Base-by-base conservation (phyloP, 2,329 filamentous ascomycete genomes). In the Seiridium cupressi region DNA sequence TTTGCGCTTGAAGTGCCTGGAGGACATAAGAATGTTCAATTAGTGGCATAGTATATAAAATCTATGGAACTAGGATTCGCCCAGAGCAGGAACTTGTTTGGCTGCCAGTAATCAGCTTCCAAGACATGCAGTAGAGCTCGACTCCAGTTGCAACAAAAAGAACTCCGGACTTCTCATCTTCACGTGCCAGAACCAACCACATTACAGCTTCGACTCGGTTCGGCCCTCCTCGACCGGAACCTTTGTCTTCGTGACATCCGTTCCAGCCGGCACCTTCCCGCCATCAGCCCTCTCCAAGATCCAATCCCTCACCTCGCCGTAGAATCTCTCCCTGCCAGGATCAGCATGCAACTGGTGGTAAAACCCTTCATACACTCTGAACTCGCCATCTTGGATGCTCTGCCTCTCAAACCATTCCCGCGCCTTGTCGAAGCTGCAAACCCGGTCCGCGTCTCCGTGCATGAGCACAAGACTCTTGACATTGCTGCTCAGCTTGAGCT, bases 291-390 rank as follows among this genome's bases (percentile, higher is more conserved):
- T 75, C 65, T 79, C 78, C 61, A 90, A 69, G 59, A 92, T 86
- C 89, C 89, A 93, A 61, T 84, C 81, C 3, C 77, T 81, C 4
- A 91, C 78, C 70, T 92, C 87, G 58, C 80, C 81, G 59, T 77
- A 79, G 64, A 84, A 86, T 64, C 81, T 77, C 60, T 83, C 78
- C 69, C 79, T 81, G 60, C 78, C 81, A 7, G 77, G 71, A 60
- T 91, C 88, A 1, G 81, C 78, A 70, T 90, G 88, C 64, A 91
- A 73, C 76, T 91, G 89, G 76, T 97, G 93, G 72, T 86, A 92
- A 71, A 84, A 90, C 8, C 90, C 93, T 36, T 90, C 85, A 72
- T 95, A 97, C 26, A 80, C 76, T 77, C 86, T 89, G 70, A 92
- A 88, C 63, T 82, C 83, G 70, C 87, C 90, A 73, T 96, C 92